phyloP scores from a whole-genome alignment of 2,329 filamentous ascomycete genomes.

The Massarina eburnea region DNA sequence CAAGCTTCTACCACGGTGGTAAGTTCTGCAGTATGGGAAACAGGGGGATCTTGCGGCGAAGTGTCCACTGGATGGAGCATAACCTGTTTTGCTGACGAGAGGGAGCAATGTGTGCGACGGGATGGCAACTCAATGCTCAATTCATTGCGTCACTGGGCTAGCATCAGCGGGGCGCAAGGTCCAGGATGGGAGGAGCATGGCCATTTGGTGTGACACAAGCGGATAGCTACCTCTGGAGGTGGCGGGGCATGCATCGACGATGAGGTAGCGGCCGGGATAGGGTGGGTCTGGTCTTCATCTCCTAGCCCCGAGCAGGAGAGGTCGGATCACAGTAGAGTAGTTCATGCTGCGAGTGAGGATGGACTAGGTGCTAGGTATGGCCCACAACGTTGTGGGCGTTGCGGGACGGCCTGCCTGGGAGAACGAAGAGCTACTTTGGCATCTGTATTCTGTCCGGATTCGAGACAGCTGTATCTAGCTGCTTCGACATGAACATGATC shows the following conservation, averaged over 20 bases:
- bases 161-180: constrained; percentile 37
- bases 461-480: no score
- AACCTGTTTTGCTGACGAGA: constrained; percentile 42
- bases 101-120: constrained; percentile 27
- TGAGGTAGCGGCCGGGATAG: no score
- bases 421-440: no score
- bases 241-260: constrained; percentile 38
- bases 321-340: no score
- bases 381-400: no score
- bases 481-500: no score
- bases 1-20: neutral
- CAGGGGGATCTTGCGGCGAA: constrained; percentile 42
- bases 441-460: no score
- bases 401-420: no score
- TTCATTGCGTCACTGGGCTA: constrained; percentile 41
- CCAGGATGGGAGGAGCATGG: constrained; percentile 22
- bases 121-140: constrained; percentile 22
- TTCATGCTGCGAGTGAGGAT: no score
- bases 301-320: no score
- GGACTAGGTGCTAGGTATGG: no score
- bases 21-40: constrained; percentile 18
- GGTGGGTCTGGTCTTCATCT: no score
- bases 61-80: constrained; percentile 18
- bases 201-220: constrained; percentile 30
- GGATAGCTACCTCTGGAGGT: constrained; percentile 28